Evolutionary conservation across 306 rosid genomes (phyloP).

Genomic region (Betula pendula): DNA sequence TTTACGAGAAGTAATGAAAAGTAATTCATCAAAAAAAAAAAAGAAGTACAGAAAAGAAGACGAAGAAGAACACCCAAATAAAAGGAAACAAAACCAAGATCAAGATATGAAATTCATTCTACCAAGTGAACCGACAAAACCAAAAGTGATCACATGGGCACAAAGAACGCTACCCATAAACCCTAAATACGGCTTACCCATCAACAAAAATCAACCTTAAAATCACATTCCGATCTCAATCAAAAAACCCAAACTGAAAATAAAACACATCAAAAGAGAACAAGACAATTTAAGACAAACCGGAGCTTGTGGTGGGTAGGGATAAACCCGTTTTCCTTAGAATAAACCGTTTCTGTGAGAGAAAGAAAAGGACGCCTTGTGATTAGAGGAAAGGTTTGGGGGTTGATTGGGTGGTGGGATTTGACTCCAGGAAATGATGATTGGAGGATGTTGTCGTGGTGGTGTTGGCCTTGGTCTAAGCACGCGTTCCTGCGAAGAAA

Average conservation of each 20-base stretch:
- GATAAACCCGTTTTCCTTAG: background rate
- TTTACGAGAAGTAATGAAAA: background rate
- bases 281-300: slow-evolving; percentile 8
- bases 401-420: background rate
- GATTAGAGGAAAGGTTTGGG: background rate
- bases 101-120: slow-evolving; percentile 2
- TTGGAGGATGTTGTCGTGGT: background rate
- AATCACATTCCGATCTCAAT: slow-evolving; percentile 5
- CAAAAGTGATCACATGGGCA: slow-evolving; percentile 15
- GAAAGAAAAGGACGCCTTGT: background rate
- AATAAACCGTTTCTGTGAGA: background rate
- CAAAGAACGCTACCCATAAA: background rate
- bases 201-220: slow-evolving; percentile 12
- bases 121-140: slow-evolving; percentile 14
- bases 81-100: slow-evolving; percentile 9
- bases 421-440: background rate
- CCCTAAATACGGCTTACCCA: background rate
- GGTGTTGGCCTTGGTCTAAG: background rate
- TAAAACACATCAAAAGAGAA: background rate
- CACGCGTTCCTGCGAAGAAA: background rate
- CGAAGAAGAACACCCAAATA: background rate
- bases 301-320: background rate
- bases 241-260: slow-evolving; percentile 10
- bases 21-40: no score
- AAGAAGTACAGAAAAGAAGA: background rate